Percentiles rank a stretch among this genome's conserved stretches.
phyloP scores from a whole-genome alignment of 2,329 filamentous ascomycete genomes.

The Fusarium goolgardi region DNA sequence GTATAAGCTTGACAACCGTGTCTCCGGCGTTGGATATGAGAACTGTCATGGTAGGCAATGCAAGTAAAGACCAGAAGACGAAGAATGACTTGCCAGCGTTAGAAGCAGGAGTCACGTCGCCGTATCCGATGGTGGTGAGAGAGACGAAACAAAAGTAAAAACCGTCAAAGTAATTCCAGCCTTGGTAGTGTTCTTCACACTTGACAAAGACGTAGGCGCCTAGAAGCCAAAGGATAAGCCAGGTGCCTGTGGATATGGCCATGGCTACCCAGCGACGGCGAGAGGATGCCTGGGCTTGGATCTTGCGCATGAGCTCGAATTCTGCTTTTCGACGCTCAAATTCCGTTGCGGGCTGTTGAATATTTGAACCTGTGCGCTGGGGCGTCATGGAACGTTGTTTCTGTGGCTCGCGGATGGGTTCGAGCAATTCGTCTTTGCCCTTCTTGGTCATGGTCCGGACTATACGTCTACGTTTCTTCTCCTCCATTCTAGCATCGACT shows the following conservation, averaged over 20 bases:
- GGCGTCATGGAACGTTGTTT: constrained; percentile 24
- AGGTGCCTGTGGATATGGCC: constrained; percentile 73
- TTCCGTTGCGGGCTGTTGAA: constrained; percentile 53
- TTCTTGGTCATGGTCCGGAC: constrained; percentile 59
- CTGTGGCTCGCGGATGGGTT: constrained; percentile 56
- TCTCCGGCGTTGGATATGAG: constrained; percentile 86
- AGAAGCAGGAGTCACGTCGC: constrained; percentile 80
- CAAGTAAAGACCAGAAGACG: constrained; percentile 90
- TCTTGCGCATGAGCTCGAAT: constrained; percentile 83
- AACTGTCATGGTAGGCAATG: constrained; percentile 88
- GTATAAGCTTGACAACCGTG: constrained; percentile 76
- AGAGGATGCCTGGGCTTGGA: constrained; percentile 73
- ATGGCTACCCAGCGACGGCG: constrained; percentile 82
- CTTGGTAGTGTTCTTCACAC: constrained; percentile 64
- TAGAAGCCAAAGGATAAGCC: constrained; percentile 80
- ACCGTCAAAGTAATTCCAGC: constrained; percentile 80
- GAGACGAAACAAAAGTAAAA: constrained; percentile 90
- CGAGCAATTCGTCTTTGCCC: constrained; percentile 61
- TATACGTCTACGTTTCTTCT: constrained; percentile 65
- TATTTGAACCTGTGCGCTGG: constrained; percentile 4
- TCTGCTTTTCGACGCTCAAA: constrained; percentile 73
- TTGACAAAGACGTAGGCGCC: constrained; percentile 79
- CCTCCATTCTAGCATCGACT: constrained; percentile 68
- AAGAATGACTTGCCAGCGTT: constrained; percentile 87
- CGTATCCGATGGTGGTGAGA: constrained; percentile 88